Conservation (phyloP, 192 early-diverging fungal genomes). For the Coemansia sp. region DNA sequence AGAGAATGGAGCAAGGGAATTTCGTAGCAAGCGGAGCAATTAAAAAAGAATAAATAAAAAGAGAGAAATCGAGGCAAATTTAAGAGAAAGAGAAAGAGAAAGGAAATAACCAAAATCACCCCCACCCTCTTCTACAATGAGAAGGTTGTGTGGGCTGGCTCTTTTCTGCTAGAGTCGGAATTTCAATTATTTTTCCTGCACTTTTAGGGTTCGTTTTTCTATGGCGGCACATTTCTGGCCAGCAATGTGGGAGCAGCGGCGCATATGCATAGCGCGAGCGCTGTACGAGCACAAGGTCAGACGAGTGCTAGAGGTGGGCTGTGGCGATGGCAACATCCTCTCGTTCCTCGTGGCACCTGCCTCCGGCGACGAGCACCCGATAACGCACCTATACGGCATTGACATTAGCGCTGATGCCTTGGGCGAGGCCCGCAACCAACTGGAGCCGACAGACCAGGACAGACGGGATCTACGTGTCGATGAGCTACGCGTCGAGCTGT, state of each 20-base stretch:
- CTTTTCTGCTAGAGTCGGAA: not conserved
- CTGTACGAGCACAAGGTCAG: slow-evolving; percentile 60
- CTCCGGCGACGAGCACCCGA: slow-evolving; percentile 57
- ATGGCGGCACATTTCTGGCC: slow-evolving; percentile 57
- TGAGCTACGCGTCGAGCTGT: slow-evolving; percentile 66
- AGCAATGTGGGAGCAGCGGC: slow-evolving; percentile 85
- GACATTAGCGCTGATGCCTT: slow-evolving; percentile 65
- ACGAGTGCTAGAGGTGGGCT: slow-evolving; percentile 83
- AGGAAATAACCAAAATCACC: not conserved
- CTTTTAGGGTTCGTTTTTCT: not conserved
- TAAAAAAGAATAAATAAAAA: not conserved
- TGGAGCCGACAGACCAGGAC: slow-evolving; percentile 68
- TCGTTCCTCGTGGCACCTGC: slow-evolving; percentile 61
- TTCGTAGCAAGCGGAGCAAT: not conserved
- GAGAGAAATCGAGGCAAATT: not conserved
- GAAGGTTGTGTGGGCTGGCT: not conserved
- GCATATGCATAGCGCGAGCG: slow-evolving; percentile 62
- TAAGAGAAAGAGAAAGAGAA: not conserved
- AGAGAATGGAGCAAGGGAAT: not conserved
- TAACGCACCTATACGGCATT: slow-evolving; percentile 70
- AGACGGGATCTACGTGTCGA: slow-evolving; percentile 62
- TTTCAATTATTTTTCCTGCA: not conserved
- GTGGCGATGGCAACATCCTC: slow-evolving; percentile 80
- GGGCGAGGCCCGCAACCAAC: slow-evolving; percentile 47
- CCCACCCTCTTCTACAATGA: not conserved